Base-by-base conservation (phyloP, 2,329 filamentous ascomycete species). In the Coniella vitis region DNA sequence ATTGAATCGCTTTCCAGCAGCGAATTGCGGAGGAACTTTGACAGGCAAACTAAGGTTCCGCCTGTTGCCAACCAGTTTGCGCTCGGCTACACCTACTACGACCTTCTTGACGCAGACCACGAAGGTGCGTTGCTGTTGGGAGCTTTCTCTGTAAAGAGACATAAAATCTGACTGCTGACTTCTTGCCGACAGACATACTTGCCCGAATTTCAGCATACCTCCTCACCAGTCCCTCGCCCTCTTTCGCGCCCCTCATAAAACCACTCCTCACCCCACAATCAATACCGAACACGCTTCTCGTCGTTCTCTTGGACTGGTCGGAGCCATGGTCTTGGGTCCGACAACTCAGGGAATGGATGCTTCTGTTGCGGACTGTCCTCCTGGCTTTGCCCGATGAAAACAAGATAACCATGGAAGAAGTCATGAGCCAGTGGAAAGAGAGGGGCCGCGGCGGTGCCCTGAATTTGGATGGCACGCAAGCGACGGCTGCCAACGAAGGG, bases 231-330 rank as follows among this genome's bases (percentile, higher is more conserved):
- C 87, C 90, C 3, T 90, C 87, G 25, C 79, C 83, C 41, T 81
- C 88, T 16, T 95, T 95, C 65, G 83, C 86, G 36, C 84, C 86
- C 29, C 82, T 96, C 48, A 75, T 96, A 53, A 83, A 83, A 57
- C 90, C 90, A 20, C 84, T 95, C 45, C 77, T 96, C 53, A 95
- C 86, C 16, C 83, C 87, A 38, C 80, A 87, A 65, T 84, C 88
- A 7, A 86, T 95, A 62, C 84, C 87, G 25, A 86, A 95, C 64
- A 95, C 87, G 40, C 77, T 95, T 53, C 79, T 97, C 55, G 87
- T 95, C 54, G 83, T 98, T 59, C 73, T 98, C n/a, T 76, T 98
- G 38, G 90, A 96, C 70, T 98, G 93, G 93, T 85, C 87, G 51
- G 83, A 93, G 62, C 93, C 93, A 13, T 95, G 93, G 83, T 74